These are phyloP conservation scores for Albophoma yamanashiensis DNA, from an alignment of 2,329 filamentous ascomycete species.

Conservation along the genomic window DNA sequence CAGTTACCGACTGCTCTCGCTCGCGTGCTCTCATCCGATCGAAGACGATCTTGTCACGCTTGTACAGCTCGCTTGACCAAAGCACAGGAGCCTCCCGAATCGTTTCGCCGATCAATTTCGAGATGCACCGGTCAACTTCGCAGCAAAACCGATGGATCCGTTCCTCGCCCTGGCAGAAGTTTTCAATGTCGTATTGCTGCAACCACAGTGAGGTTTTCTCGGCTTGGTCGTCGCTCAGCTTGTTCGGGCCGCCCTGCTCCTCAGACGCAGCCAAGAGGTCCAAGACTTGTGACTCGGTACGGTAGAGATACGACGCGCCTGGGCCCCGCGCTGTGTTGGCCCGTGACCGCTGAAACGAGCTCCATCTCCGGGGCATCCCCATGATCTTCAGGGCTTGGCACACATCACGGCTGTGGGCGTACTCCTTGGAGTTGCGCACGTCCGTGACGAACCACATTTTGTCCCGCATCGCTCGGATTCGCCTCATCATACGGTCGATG, in stretches of 20 bases:
- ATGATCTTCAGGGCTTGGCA: conserved; percentile 85
- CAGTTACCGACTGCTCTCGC: conserved; percentile 32
- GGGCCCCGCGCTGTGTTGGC: conserved; percentile 35
- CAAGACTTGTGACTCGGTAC: conserved; percentile 74
- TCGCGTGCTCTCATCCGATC: conserved; percentile 35
- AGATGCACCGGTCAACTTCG: conserved; percentile 79
- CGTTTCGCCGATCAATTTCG: conserved; percentile 74
- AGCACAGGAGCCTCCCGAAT: conserved; percentile 77
- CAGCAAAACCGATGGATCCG: conserved; percentile 88
- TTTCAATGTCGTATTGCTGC: conserved; percentile 70
- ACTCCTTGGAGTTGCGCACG: conserved; percentile 79
- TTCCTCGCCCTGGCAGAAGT: conserved; percentile 92
- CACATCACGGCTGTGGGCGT: conserved; percentile 78
- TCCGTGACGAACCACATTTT: conserved; percentile 99
- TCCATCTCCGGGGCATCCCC: conserved; percentile 54
- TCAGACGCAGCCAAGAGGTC: conserved; percentile 75
- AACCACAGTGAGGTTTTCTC: conserved; percentile 79
- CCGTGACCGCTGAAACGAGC: conserved; percentile 37
- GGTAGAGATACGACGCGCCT: conserved; percentile 57
- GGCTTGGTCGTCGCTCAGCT: conserved; percentile 90
- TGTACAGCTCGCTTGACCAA: conserved; percentile 86
- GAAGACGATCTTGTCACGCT: conserved; percentile 59
- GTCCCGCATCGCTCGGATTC: conserved; percentile 66
- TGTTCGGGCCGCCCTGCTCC: conserved; percentile 84
- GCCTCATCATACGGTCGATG: conserved; percentile 64